A percentile compares a stretch with the other conserved stretches of the same genome.
These are phyloP conservation scores for Thelonectria rubi DNA, from an alignment of 2,329 filamentous ascomycete genomes.

Conservation along the genomic window DNA sequence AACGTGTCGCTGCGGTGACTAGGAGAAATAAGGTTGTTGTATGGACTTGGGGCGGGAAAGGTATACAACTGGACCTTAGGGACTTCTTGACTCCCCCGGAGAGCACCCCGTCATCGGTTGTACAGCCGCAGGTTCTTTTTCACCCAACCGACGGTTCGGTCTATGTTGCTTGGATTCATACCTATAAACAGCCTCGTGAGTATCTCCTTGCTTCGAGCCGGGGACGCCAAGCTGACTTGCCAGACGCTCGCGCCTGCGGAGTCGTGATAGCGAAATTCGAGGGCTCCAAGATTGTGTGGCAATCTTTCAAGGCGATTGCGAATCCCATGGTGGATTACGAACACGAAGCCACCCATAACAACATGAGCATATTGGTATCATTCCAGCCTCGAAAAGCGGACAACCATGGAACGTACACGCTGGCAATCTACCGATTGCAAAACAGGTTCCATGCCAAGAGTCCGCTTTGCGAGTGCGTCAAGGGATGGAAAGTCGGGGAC, in stretches of 20 bases:
- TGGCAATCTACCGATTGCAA: conserved; percentile 26
- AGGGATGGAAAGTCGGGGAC: conserved; percentile 19
- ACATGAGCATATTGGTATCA: background rate
- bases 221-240: background rate
- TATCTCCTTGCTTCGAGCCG: background rate
- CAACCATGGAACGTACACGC: conserved; percentile 27
- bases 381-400: conserved; percentile 29
- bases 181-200: conserved; percentile 16
- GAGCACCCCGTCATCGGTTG: conserved; percentile 19
- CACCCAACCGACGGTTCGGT: conserved; percentile 34
- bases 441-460: background rate
- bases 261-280: conserved; percentile 30
- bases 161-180: conserved; percentile 29
- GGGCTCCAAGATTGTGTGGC: conserved; percentile 14
- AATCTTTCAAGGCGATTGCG: conserved; percentile 12
- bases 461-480: conserved; percentile 17
- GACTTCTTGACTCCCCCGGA: conserved; percentile 14
- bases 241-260: conserved; percentile 15
- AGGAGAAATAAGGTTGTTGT: conserved; percentile 32
- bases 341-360: conserved; percentile 2
- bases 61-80: conserved; percentile 28
- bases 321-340: conserved; percentile 22
- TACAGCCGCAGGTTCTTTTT: conserved; percentile 30
- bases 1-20: conserved; percentile 35
- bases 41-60: conserved; percentile 36